These are phyloP conservation scores for Hygrophorus pudorinus DNA, from an alignment of 768 basidiomycete species.

Conservation along the genomic window DNA sequence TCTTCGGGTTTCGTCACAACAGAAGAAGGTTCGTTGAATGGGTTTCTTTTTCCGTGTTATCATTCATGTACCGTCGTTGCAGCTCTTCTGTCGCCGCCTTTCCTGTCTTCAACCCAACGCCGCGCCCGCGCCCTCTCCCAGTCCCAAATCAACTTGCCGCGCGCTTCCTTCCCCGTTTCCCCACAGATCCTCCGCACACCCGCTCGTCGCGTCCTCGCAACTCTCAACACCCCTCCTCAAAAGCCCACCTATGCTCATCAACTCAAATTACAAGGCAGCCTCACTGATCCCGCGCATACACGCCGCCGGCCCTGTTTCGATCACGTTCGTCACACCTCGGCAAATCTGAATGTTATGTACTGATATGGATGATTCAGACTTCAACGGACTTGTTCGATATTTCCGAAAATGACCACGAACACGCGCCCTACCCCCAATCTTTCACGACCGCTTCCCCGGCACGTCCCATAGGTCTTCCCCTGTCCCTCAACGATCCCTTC, in stretches of 20 bases:
- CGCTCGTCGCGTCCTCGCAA: conserved; percentile 18
- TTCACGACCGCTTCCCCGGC: conserved; percentile 5
- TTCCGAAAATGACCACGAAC: conserved; percentile 59
- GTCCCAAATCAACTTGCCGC: conserved; percentile 36
- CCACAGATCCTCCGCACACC: conserved; percentile 22
- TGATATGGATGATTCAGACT: neutral
- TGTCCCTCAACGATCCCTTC: conserved; percentile 6
- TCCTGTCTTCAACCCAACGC: conserved; percentile 39
- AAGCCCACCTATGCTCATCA: conserved; percentile 44
- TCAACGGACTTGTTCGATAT: conserved; percentile 59
- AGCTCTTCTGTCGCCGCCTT: conserved; percentile 45
- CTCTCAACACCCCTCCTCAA: conserved; percentile 57
- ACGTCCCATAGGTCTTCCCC: conserved; percentile 1
- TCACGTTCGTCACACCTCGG: conserved; percentile 3
- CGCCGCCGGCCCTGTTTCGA: conserved; percentile 22
- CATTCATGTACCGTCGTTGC: conserved; percentile 7
- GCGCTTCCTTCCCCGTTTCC: conserved; percentile 22
- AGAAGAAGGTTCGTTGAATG: conserved; percentile 35
- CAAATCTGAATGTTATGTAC: no score
- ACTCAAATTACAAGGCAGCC: conserved; percentile 57
- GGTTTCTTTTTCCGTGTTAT: neutral
- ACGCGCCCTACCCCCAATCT: conserved; percentile 25
- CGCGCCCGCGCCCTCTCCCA: conserved; percentile 43
- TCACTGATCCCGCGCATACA: conserved; percentile 60
- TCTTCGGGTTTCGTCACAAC: conserved; percentile 35